A percentile compares a stretch with the other conserved stretches of the same genome.
phyloP scores from a whole-genome alignment of 768 basidiomycete genomes.

The Phylloporus rhodoxanthus region DNA sequence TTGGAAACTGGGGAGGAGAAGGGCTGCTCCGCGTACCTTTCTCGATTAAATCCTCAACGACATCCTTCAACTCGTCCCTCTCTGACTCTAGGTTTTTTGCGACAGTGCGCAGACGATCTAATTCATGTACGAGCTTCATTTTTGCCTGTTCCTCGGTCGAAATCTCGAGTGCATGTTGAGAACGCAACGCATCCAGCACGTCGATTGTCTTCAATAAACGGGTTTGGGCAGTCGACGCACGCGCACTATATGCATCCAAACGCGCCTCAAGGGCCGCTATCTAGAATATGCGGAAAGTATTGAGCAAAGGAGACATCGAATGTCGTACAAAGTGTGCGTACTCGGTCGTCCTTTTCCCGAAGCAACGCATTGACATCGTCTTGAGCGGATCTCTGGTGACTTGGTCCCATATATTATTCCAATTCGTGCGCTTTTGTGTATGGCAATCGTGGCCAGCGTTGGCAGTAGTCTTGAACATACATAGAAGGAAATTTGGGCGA shows the following conservation, averaged over 20 bases:
- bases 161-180: slow-evolving; percentile 38
- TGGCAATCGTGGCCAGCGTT: slow-evolving; percentile 1
- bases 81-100: slow-evolving; percentile 39
- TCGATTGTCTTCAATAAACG: slow-evolving; percentile 48
- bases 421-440: slow-evolving; percentile 1
- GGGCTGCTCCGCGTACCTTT: slow-evolving; percentile 42
- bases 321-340: slow-evolving; percentile 3
- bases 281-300: slow-evolving; percentile 12
- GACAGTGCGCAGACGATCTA: slow-evolving; percentile 31
- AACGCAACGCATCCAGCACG: slow-evolving; percentile 40
- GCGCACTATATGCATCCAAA: slow-evolving; percentile 34
- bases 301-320: neutral
- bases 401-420: slow-evolving; percentile 23
- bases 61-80: slow-evolving; percentile 49
- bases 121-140: slow-evolving; percentile 32
- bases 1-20: neutral
- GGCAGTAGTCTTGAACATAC: slow-evolving; percentile 7
- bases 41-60: slow-evolving; percentile 47
- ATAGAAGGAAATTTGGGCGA: slow-evolving; percentile 15
- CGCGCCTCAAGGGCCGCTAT: slow-evolving; percentile 27
- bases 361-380: slow-evolving; percentile 17
- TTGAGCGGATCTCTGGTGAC: slow-evolving; percentile 15
- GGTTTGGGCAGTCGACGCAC: slow-evolving; percentile 38
- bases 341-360: slow-evolving; percentile 26
- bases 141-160: slow-evolving; percentile 29